These are phyloP conservation scores for Atractiella rhizophila DNA, from an alignment of 768 basidiomycete species.

Conservation along the genomic window DNA sequence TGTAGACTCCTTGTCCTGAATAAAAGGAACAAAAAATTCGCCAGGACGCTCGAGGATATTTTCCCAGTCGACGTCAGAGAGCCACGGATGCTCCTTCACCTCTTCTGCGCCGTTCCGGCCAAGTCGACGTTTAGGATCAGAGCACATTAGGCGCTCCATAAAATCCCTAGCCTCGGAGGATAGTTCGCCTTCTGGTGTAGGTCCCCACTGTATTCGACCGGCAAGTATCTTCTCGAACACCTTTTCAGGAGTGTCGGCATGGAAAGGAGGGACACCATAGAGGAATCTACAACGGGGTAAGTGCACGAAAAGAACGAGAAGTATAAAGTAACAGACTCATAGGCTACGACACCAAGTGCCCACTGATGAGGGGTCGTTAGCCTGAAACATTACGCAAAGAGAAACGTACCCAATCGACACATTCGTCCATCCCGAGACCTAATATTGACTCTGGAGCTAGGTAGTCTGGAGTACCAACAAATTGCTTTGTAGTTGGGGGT, in stretches of 20 bases:
- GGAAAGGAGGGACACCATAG: slow-evolving; percentile 90
- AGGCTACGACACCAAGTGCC: slow-evolving; percentile 93
- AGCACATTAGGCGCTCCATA: slow-evolving; percentile 59
- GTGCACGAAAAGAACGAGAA: not conserved
- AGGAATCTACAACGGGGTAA: slow-evolving; percentile 28
- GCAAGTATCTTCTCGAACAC: slow-evolving; percentile 97
- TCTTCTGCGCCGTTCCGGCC: slow-evolving; percentile 72
- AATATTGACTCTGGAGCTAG: slow-evolving; percentile 46
- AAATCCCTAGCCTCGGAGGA: slow-evolving; percentile 70
- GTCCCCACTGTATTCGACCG: slow-evolving; percentile 81
- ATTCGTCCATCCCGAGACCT: slow-evolving; percentile 80
- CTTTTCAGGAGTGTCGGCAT: slow-evolving; percentile 85
- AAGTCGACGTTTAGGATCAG: slow-evolving; percentile 51
- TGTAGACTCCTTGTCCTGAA: slow-evolving; percentile 90
- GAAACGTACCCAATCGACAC: slow-evolving; percentile 76
- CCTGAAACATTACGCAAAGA: no score
- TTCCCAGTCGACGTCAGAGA: slow-evolving; percentile 76
- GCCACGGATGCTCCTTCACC: slow-evolving; percentile 76
- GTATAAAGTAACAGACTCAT: slow-evolving; percentile 35
- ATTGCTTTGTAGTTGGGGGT: slow-evolving; percentile 7
- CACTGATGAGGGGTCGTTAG: slow-evolving; percentile 33
- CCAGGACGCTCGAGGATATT: slow-evolving; percentile 42
- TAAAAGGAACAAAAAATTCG: slow-evolving; percentile 83
- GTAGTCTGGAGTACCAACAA: slow-evolving; percentile 8
- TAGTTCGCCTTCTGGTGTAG: slow-evolving; percentile 30